Evolutionary conservation across 768 basidiomycete genomes (phyloP), one percentile per base, ranked within the genome.

Genomic region (Kondoa subrosea): DNA sequence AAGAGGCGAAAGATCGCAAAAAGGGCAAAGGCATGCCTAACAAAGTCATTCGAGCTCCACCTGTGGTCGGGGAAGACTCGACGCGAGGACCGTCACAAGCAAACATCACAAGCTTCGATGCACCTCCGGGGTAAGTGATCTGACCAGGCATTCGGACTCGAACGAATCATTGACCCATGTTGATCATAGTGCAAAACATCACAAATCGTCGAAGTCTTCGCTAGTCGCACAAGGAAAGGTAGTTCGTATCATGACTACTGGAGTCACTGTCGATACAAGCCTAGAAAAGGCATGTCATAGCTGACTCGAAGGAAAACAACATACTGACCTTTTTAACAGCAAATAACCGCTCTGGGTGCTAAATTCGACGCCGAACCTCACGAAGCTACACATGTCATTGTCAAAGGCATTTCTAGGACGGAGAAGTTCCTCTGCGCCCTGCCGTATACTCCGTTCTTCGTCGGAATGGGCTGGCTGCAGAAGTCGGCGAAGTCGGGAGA

Each of bases 391-490:
- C 88, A 92, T 77, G 80, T 95, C 15, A 76, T 93, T 60, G 83
- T 84, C 12, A 82, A 81, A 34, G 79, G 80, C 30, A 79, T 92
- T 29, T 83, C 85, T 3, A 83, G 91, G 2, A 93, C 91, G 0
- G 87, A 91, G 74, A 95, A 93, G 76, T 87, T 93, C 74, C 80
- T 95, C 0, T 85, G 84, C 72, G 88, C 88, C 0, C 78, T 93
- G 71, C 80, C 87, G 0, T 77, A 76, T 0, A 83, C 81, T 0
- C 85, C 87, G 0, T 80, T 79, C 69, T 79, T 92, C 60, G 77
- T 95, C 26, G 82, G 80, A 1, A 80, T 81, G 65, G 78, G 82
- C 34, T 95, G 91, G 91, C 82, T 87, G 2, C 79, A 76, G 3
- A 81, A 81, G 0, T 87, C 83, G 14, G 81, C 82, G 2, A 80